Base-by-base conservation (phyloP, 208 protist genomes). In the Lotmaria passim region DNA sequence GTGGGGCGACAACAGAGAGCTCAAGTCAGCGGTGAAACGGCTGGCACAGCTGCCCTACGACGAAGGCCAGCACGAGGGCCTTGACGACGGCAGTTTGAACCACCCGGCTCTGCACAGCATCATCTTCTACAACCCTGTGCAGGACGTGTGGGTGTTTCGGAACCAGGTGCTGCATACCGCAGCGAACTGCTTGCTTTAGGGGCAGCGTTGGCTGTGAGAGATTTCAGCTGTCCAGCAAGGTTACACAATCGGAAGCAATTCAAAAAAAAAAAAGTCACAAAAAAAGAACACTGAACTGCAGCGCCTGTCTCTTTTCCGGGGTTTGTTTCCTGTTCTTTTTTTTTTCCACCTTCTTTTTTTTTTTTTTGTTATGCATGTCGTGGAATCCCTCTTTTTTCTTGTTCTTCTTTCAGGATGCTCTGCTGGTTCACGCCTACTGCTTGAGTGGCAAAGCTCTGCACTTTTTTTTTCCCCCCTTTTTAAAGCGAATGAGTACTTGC, bases 121-220 rank as follows among this genome's bases (percentile, higher is more conserved):
- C 33, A 83, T 93, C 19, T 72, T 95, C 53, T 95, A 93, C 82
- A 93, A 95, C 50, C 81, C 90, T 4, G 80, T 95, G 51, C 78
- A 86, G 72, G 90, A 93, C 73, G 79, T 82, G 46, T 93, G 90
- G 90, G 76, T 91, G 36, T 93, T 95, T 55, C 59, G 75, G 38
- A 86, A 79, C 52, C 75, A 90, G 38, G 83, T 90, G n/a, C 81
- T 93, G 57, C 87, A 93, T 75, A 90, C 90, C 24, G 90, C 90
- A n/a, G 85, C 85, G 43, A 74, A 81, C 19, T 91, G 87, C 73
- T 83, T 86, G 47, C 33, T 90, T 50, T 91, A 38, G 55, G n/a
- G 5, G 14, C 19, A 51, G 14, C 8, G 28, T 3, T 7, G 26
- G 51, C 21, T 14, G 17, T 61, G 4, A 12, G 7, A 46, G 28